Percentiles rank a stretch among this genome's conserved stretches.
Evolutionary conservation across 176 grass and related monocot species (phyloP).

Genomic region (Avena insularis): DNA sequence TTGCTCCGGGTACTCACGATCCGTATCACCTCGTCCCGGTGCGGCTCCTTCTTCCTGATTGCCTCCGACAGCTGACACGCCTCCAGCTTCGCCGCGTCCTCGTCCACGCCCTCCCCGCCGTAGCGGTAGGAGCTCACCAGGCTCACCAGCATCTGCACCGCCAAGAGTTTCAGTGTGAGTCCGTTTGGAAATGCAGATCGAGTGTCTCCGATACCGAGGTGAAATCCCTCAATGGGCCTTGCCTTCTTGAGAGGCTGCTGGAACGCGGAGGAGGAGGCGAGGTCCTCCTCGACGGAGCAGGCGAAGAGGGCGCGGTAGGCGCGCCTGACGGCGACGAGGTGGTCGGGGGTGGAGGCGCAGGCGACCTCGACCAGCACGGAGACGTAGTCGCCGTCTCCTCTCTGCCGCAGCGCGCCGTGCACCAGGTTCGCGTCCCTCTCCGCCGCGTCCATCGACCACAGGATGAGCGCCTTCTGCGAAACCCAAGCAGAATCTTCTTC

Average conservation of each 20-base stretch:
- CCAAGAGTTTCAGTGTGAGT: background rate
- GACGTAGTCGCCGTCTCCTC: constrained; percentile 40
- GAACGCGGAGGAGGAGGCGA: constrained; percentile 45
- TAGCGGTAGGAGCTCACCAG: constrained; percentile 64
- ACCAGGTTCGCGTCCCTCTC: constrained; percentile 81
- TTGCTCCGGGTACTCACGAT: constrained; percentile 57
- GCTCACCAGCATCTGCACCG: constrained; percentile 44
- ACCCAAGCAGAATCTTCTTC: background rate
- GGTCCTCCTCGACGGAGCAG: constrained; percentile 78
- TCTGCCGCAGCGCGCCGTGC: constrained; percentile 62
- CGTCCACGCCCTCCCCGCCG: constrained; percentile 47
- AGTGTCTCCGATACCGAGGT: no score
- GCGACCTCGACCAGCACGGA: constrained; percentile 68
- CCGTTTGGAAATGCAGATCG: no score
- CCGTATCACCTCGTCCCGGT: constrained; percentile 32
- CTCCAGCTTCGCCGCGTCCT: constrained; percentile 42
- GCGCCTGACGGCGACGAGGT: constrained; percentile 70
- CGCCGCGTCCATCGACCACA: constrained; percentile 82
- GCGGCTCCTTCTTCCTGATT: constrained; percentile 42
- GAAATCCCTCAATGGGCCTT: background rate
- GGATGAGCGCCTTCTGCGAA: constrained; percentile 63
- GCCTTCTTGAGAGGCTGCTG: constrained; percentile 60
- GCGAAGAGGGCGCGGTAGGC: constrained; percentile 62
- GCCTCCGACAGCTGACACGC: constrained; percentile 41
- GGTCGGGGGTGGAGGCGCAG: constrained; percentile 70